Conservation (phyloP, 257 asterid genomes). For the Euphrasia confusa region DNA sequence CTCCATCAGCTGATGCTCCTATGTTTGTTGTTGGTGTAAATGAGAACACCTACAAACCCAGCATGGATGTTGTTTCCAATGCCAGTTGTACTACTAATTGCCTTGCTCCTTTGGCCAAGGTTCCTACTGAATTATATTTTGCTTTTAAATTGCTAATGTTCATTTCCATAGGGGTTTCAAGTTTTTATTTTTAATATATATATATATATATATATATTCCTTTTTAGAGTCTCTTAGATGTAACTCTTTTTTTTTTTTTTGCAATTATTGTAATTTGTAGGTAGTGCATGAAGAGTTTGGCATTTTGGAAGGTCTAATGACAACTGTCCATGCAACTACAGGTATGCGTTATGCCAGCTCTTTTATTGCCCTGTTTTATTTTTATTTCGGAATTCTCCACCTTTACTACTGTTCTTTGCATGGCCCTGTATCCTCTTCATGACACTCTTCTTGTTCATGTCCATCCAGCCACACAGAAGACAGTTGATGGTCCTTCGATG, state of each 20-base stretch:
- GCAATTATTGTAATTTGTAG: conserved; percentile 33
- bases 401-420: neutral
- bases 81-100: conserved; percentile 99
- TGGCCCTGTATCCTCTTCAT: neutral
- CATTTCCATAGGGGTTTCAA: neutral
- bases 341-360: conserved; percentile 36
- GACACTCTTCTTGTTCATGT: conserved; percentile 21
- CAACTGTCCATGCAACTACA: conserved; percentile 99
- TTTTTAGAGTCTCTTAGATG: neutral
- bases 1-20: conserved; percentile 99
- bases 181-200: too few species aligned
- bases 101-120: conserved; percentile 99
- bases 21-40: conserved; percentile 99
- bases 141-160: neutral
- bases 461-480: conserved; percentile 93
- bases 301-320: conserved; percentile 90
- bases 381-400: neutral
- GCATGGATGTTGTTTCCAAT: conserved; percentile 96
- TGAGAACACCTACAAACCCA: conserved; percentile 69
- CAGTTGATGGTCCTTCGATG: conserved; percentile 98
- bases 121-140: conserved; percentile 22
- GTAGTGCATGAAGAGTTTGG: conserved; percentile 99
- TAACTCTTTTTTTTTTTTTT: conserved; percentile 3
- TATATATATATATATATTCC: too few species aligned
- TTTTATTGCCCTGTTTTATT: neutral